Evolutionary conservation across 2,329 filamentous ascomycete genomes (phyloP), one percentile per base, ranked within the genome.

Genomic region (Epichloe gansuensis): DNA sequence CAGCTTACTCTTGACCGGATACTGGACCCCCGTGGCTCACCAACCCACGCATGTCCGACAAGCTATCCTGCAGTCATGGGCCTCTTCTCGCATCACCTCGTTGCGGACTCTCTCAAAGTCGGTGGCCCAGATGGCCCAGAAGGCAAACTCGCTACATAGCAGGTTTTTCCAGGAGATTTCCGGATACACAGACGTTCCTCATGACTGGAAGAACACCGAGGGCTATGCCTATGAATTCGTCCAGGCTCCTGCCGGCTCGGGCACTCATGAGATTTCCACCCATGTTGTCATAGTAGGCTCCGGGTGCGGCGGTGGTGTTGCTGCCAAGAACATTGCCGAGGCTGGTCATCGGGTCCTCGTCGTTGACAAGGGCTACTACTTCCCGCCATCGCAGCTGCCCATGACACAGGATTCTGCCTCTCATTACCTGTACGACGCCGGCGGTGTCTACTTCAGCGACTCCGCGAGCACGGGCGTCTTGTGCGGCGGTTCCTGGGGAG

Each of bases 211-310:
- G 46, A 69, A 76, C 0, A 75, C 71, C 2, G 68, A 73, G 39
- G 71, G 71, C 4, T 79, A 75, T 54, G 69, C 77, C 38, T 87
- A 77, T 61, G 64, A 72, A 0, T 87, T 87, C 58, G 61, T 85
- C 45, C 81, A 86, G 60, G 72, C 84, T 57, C 65, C 63, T 2
- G 50, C 61, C 2, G 64, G 62, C 5, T 56, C 59, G n/a, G 57
- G 61, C 4, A 71, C 79, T 0, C 80, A 82, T 56, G 74, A 75
- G 3, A 70, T 94, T 40, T 80, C 89, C 51, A 84, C 86, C 0
- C 91, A 96, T 64, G 81, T 95, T 1, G 80, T 95, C 41, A 82
- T 96, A 53, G 76, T 96, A 21, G 90, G 90, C 2, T 93, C 87
- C 39, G 90, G 90, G 31, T 94, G 87, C 59, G 90, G 90, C 56